Evolutionary conservation across 129 eudicot genomes (phyloP), one percentile per base, ranked within the genome.

Genomic region (Artemisia tridentata): DNA sequence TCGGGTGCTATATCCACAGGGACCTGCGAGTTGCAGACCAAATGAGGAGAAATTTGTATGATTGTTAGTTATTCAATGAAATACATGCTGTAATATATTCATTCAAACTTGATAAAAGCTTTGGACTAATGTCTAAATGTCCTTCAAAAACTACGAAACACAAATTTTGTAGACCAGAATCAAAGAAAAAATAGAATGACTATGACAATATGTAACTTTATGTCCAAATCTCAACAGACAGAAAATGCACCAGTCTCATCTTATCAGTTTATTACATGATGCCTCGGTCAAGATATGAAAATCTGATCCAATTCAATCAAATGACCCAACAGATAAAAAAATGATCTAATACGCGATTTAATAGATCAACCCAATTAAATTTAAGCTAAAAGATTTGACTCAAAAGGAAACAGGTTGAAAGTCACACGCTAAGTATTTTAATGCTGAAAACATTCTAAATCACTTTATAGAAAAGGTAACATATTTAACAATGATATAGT

Each of bases 1-100:
- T 79, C 79, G 0, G 96, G 98, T 78, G 75, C 70, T 68, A 93
- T 87, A 80, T 93, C 98, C 76, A 93, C 96, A 0, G 98, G 95
- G 76, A 93, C 98, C 98, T 93, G 90, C 71, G 74, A 71, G 49
- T 5, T 10, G 18, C 47, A 53, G 9, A 56, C 10, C 73, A 71
- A 31, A 68, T 60, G 60, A 60, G 34, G 16, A 69, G 18, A 60
- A 66, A 56, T 10, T 47, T 46, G 49, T 53, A 20, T 52, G 8
- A 11, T 20, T 12, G 13, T 25, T 23, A 5, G 31, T 29, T 2
- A 67, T 38, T 38, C 11, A 19, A 12, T 14, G 14, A 47, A 65
- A 25, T 63, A 19, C 25, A 63, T 25, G 25, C 9, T 34, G 43
- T 48, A 11, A 25, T 2, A 4, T 34, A 53, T 38, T 11, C 3